phyloP scores from a whole-genome alignment of 495 filamentous ascomycete species.

The Penicillium lagena region DNA sequence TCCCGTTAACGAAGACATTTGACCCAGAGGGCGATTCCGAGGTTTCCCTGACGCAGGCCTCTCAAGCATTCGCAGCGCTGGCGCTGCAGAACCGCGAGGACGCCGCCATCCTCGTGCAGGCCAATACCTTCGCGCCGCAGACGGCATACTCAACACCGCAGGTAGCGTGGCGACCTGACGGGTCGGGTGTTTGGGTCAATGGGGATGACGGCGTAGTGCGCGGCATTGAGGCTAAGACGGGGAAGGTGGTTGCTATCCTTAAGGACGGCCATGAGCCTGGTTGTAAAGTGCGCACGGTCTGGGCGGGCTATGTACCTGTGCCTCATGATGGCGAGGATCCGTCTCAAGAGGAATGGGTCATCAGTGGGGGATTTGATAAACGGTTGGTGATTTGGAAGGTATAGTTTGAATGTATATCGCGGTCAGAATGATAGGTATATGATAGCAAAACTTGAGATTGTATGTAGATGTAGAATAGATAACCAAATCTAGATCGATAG shows the following conservation, averaged over 20 bases:
- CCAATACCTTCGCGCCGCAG: conserved; percentile 59
- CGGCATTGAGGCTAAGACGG: conserved; percentile 55
- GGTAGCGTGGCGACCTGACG: conserved; percentile 59
- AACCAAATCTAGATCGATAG: no score
- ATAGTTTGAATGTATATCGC: not conserved
- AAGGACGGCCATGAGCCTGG: conserved; percentile 51
- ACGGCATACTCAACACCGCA: conserved; percentile 62
- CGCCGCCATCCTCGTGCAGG: conserved; percentile 52
- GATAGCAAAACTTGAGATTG: not conserved
- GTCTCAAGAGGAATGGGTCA: conserved; percentile 45
- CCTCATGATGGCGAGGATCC: conserved; percentile 14
- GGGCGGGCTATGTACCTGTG: conserved; percentile 49
- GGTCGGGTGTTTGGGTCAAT: conserved; percentile 62
- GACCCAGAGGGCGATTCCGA: conserved; percentile 2
- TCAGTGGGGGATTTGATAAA: conserved; percentile 68
- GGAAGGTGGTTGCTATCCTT: conserved; percentile 47
- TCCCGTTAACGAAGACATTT: conserved; percentile 28
- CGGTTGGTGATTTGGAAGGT: conserved; percentile 53
- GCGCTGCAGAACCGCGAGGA: conserved; percentile 50
- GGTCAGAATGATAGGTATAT: not conserved
- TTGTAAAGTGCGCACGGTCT: conserved; percentile 59
- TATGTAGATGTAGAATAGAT: not conserved
- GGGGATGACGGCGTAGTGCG: conserved; percentile 62
- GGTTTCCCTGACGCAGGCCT: conserved; percentile 33
- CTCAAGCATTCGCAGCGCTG: conserved; percentile 43